Evolutionary conservation across 2,329 filamentous ascomycete species (phyloP).

Genomic region (Colletotrichum tropicale): DNA sequence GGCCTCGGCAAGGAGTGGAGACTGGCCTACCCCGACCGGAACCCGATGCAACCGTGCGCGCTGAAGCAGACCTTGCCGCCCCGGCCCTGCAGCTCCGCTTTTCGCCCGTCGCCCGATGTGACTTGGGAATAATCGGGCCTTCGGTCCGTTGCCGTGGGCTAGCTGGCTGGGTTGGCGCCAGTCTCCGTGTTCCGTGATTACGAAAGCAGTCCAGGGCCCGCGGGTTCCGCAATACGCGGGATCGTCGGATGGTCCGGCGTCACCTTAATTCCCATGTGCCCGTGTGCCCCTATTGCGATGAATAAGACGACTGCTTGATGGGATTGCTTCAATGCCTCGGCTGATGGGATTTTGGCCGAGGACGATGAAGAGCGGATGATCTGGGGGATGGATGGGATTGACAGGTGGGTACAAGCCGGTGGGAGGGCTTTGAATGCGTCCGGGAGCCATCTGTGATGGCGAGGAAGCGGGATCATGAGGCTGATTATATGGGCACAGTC

Average conservation of each 20-base stretch:
- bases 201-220: neutral
- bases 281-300: neutral
- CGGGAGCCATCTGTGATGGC: neutral
- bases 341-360: neutral
- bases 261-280: neutral
- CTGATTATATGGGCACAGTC: neutral
- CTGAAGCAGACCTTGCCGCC: neutral
- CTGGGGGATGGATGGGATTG: too few species aligned
- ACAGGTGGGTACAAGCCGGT: neutral
- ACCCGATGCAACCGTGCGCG: neutral
- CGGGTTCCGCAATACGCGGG: neutral
- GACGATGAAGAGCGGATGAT: neutral
- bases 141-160: constrained; percentile 4
- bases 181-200: neutral
- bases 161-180: neutral
- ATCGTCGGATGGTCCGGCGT: neutral
- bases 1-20: neutral
- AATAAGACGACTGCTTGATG: neutral
- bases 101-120: neutral
- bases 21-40: neutral
- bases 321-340: neutral
- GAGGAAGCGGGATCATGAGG: neutral
- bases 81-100: neutral
- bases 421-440: neutral
- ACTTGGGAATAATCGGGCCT: neutral